Evolutionary conservation across 331 rosid genomes (phyloP).

Genomic region (Prunus yedoensis): DNA sequence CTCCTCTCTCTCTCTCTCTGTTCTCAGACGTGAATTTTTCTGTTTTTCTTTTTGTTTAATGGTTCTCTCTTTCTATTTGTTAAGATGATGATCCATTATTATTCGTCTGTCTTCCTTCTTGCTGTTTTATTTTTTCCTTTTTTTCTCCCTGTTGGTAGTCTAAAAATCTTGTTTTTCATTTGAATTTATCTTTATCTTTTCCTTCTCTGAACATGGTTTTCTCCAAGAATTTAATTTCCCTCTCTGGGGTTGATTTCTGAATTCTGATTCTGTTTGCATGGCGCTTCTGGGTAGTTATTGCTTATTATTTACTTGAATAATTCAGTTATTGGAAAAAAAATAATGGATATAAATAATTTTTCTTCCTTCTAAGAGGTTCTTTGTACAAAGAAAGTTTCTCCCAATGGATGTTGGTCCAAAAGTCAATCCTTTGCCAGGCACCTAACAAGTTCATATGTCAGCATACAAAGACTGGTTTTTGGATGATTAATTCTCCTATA

Average conservation of each 20-base stretch:
- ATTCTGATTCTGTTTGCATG: slow-evolving; percentile 24
- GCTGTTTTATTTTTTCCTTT: slow-evolving; percentile 4
- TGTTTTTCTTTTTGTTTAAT: background rate
- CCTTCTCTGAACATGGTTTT: background rate
- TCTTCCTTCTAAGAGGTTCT: background rate
- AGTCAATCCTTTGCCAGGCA: background rate
- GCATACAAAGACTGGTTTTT: slow-evolving; percentile 14
- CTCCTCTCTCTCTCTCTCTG: background rate
- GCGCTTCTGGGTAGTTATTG: slow-evolving; percentile 13
- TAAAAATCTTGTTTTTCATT: background rate
- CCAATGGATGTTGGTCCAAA: background rate
- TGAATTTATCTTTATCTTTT: background rate
- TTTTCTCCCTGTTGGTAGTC: background rate
- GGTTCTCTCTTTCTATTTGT: slow-evolving; percentile 19
- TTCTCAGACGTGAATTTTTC: background rate
- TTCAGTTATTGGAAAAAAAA: background rate
- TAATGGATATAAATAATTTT: background rate
- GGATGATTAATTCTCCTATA: background rate
- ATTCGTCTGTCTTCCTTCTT: background rate
- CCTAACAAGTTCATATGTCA: background rate
- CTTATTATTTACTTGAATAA: background rate
- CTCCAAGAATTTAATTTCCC: background rate
- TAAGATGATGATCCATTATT: slow-evolving; percentile 13
- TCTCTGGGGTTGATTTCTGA: slow-evolving; percentile 1
- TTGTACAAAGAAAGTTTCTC: background rate